A percentile compares a stretch with the other conserved stretches of the same genome.
Evolutionary conservation across 2,329 filamentous ascomycete genomes (phyloP).

Genomic region (Diaporthe humulicola): DNA sequence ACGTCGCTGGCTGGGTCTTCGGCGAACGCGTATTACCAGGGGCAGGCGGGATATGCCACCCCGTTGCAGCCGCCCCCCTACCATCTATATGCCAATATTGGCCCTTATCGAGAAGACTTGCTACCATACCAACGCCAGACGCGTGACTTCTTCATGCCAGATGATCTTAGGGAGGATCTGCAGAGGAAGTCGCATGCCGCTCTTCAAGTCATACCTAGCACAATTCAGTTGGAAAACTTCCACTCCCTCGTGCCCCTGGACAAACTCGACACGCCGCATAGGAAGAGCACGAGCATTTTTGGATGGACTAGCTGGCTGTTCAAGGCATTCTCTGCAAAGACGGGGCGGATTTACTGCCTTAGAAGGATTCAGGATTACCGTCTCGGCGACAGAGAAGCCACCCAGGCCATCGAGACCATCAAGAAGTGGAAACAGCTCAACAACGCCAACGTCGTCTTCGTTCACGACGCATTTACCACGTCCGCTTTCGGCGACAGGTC

Average conservation of each 20-base stretch:
- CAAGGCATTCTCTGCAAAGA: constrained; percentile 91
- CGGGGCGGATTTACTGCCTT: constrained; percentile 89
- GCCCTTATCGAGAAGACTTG: constrained; percentile 84
- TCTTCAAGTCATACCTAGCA: constrained; percentile 85
- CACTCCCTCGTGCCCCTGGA: constrained; percentile 88
- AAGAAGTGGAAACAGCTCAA: constrained; percentile 91
- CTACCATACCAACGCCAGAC: constrained; percentile 87
- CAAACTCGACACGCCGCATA: constrained; percentile 75
- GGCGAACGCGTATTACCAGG: constrained; percentile 76
- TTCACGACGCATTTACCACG: constrained; percentile 94
- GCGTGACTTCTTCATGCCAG: constrained; percentile 92
- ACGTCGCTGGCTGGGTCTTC: constrained; percentile 64
- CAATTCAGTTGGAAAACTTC: constrained; percentile 84
- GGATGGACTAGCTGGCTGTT: constrained; percentile 95
- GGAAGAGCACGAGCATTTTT: constrained; percentile 84
- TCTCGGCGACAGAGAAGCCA: constrained; percentile 75
- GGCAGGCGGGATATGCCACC: constrained; percentile 64
- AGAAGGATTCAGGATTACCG: constrained; percentile 90
- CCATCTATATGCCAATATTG: constrained; percentile 91
- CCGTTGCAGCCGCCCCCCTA: constrained; percentile 82
- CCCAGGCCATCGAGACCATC: constrained; percentile 87
- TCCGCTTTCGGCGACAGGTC: constrained; percentile 95
- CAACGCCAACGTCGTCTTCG: constrained; percentile 84
- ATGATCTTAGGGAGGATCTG: constrained; percentile 87
- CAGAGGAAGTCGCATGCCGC: constrained; percentile 90